phyloP scores from a whole-genome alignment of 768 basidiomycete genomes.

The Phylloporus arenicola region DNA sequence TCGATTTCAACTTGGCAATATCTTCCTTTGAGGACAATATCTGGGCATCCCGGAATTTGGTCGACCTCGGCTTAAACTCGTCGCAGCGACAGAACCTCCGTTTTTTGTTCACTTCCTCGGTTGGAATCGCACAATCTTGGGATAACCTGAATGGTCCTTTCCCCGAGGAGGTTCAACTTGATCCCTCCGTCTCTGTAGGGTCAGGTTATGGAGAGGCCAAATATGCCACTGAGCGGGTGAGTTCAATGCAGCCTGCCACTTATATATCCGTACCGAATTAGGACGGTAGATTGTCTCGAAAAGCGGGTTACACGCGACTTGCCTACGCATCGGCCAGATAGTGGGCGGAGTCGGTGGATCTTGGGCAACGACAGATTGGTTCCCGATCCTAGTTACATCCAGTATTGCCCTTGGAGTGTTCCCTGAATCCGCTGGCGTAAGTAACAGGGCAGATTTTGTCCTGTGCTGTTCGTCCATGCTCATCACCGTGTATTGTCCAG shows the following conservation, averaged over 20 bases:
- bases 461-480: not conserved
- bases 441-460: constrained; percentile 3
- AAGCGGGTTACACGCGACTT: constrained; percentile 32
- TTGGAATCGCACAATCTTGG: constrained; percentile 32
- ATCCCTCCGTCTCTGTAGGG: constrained; percentile 32
- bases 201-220: constrained; percentile 43
- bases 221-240: constrained; percentile 44
- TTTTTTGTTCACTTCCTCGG: constrained; percentile 39
- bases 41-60: constrained; percentile 33
- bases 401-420: constrained; percentile 20
- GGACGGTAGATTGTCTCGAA: constrained; percentile 35
- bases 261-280: too few species aligned
- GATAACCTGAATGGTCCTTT: constrained; percentile 24
- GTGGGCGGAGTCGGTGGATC: constrained; percentile 38
- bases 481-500: constrained; percentile 14
- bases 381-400: constrained; percentile 35
- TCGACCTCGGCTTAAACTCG: constrained; percentile 16
- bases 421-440: constrained; percentile 30
- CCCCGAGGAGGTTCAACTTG: constrained; percentile 32
- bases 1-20: constrained; percentile 39
- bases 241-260: too few species aligned
- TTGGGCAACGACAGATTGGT: too few species aligned
- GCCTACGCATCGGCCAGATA: constrained; percentile 40
- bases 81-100: constrained; percentile 23
- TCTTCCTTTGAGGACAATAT: constrained; percentile 41